These are phyloP conservation scores for Acanthamoeba sp. DNA, from an alignment of 208 protist genomes.

Conservation along the genomic window DNA sequence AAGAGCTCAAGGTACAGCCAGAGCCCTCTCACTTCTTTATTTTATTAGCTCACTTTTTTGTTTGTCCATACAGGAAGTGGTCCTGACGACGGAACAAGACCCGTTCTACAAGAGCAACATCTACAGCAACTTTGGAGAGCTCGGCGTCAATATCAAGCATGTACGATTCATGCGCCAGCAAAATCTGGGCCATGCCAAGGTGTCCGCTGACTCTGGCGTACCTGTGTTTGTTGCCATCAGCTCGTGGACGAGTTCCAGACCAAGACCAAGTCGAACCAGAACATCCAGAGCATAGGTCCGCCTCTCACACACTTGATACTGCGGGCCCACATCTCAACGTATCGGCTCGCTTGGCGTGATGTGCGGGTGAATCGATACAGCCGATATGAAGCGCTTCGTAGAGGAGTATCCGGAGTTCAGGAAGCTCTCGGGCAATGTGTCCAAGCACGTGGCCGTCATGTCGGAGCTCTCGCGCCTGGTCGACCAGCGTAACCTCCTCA, in stretches of 20 bases:
- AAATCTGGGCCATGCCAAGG: no score
- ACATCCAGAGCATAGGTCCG: slow-evolving; percentile 89
- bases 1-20: slow-evolving; percentile 67
- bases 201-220: no score
- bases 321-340: no score
- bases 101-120: slow-evolving; percentile 96
- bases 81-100: slow-evolving; percentile 93
- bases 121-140: slow-evolving; percentile 98
- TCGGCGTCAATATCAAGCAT: slow-evolving; percentile 95
- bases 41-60: background rate
- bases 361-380: slow-evolving; percentile 6
- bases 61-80: slow-evolving; percentile 84
- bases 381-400: slow-evolving; percentile 91
- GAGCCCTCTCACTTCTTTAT: background rate
- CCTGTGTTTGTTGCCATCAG: background rate
- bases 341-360: no score
- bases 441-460: slow-evolving; percentile 90
- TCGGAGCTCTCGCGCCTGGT: slow-evolving; percentile 89
- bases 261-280: slow-evolving; percentile 88
- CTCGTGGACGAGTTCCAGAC: slow-evolving; percentile 95
- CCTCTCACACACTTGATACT: background rate
- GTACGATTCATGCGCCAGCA: background rate
- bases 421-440: slow-evolving; percentile 86
- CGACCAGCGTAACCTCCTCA: slow-evolving; percentile 91
- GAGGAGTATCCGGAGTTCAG: slow-evolving; percentile 91